phyloP scores from a whole-genome alignment of 108 stramenopile species.

The Nannochloropsis salina region DNA sequence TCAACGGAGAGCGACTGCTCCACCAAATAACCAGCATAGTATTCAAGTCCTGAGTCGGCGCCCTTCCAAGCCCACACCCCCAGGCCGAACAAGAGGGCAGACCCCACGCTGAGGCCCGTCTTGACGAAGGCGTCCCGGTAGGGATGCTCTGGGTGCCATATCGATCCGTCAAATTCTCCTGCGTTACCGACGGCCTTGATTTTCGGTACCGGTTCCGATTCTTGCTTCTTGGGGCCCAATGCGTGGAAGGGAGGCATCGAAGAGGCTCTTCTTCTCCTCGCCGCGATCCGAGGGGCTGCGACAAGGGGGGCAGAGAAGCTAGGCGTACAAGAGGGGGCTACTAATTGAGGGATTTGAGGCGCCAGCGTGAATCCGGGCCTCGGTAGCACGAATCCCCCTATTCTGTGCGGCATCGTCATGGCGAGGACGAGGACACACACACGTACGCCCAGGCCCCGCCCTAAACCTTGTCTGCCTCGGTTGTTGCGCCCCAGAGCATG shows the following conservation, averaged over 20 bases:
- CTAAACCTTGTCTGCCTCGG: no score
- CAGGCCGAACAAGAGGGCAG: slow-evolving; percentile 22
- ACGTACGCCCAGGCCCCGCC: no score
- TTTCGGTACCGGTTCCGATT: not conserved
- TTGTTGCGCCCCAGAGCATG: no score
- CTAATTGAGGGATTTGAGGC: no score
- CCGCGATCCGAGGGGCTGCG: no score
- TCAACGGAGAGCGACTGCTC: slow-evolving; percentile 62
- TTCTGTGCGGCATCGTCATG: not conserved
- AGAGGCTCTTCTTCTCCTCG: not conserved
- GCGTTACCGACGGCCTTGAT: not conserved
- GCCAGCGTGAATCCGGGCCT: not conserved
- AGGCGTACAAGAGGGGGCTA: no score
- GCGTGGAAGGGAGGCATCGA: not conserved
- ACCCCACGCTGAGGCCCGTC: not conserved
- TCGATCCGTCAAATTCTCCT: not conserved
- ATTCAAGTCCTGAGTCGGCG: slow-evolving; percentile 40
- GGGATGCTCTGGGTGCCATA: not conserved
- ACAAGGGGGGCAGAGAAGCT: no score
- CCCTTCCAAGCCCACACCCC: slow-evolving; percentile 29
- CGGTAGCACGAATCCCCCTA: slow-evolving; percentile 17
- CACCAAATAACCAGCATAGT: slow-evolving; percentile 60
- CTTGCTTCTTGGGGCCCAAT: not conserved
- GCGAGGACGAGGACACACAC: not conserved
- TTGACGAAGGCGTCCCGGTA: slow-evolving; percentile 19